phyloP scores from a whole-genome alignment of 2,329 filamentous ascomycete species.

The Ophiostoma populinum region DNA sequence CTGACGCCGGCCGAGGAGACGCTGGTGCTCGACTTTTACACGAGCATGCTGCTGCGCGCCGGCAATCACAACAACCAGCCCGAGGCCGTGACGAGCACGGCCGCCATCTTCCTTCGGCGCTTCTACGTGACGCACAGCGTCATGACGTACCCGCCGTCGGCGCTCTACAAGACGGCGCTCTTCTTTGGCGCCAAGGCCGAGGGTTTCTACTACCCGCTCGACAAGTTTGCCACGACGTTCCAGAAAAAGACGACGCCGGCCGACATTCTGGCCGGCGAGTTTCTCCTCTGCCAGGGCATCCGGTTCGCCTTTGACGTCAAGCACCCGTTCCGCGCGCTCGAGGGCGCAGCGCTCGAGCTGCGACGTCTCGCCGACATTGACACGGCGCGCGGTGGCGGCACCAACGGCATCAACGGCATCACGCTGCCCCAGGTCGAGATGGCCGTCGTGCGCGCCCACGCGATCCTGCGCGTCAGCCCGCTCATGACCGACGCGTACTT shows the following conservation, averaged over 20 bases:
- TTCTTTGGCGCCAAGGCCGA: constrained; percentile 93
- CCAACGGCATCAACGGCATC: not conserved
- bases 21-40: constrained; percentile 64
- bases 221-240: constrained; percentile 48
- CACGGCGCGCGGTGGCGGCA: constrained; percentile 14
- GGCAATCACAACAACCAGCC: constrained; percentile 34
- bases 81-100: constrained; percentile 47
- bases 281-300: constrained; percentile 78
- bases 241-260: constrained; percentile 55
- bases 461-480: constrained; percentile 61
- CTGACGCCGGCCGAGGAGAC: constrained; percentile 72
- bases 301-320: constrained; percentile 87
- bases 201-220: constrained; percentile 42
- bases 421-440: constrained; percentile 11
- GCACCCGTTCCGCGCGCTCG: constrained; percentile 75
- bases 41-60: constrained; percentile 38
- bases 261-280: constrained; percentile 79
- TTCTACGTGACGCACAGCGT: constrained; percentile 93
- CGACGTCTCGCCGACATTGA: constrained; percentile 47
- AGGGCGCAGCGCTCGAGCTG: constrained; percentile 74
- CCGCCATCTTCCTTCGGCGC: constrained; percentile 75
- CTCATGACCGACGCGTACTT: constrained; percentile 93
- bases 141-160: constrained; percentile 88
- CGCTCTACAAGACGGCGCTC: constrained; percentile 75
- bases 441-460: constrained; percentile 58